Evolutionary conservation across 257 asterid species (phyloP), one percentile per base, ranked within the genome.

Genomic region (Verbena officinalis): DNA sequence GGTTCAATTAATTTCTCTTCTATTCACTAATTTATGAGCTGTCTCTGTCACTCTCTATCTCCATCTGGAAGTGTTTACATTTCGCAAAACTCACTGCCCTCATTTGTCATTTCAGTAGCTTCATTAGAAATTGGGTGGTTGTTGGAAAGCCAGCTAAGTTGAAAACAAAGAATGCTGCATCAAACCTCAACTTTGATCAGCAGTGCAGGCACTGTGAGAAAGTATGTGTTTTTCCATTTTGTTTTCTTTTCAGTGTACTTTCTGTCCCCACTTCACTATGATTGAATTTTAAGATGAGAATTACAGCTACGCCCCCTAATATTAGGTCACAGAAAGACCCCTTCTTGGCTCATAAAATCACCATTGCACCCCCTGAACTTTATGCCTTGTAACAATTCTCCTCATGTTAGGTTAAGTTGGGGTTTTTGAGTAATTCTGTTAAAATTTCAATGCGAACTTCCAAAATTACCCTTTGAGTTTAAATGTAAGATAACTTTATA

Each of bases 191-290:
- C 75, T 78, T 90, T 45, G 98, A 94, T 65, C 95, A 81, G 75
- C 99, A 88, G 78, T 90, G 98, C 87, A 81, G 75, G 73, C 99
- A 90, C 77, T 94, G 98, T 14, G 99, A 94, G 80, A 94, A 94
- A 96, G 99, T 94, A 56, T 45, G 11, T 17, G 0, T 10, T 55
- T 16, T 30, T 20, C 16, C 31, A 31, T 13, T 12, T 45, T 60
- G 24, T 4, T 11, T 67, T 42, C 46, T 27, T 27, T 27, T 2
- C 33, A 27, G 33, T 5, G 33, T 27, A 27, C 33, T 2, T n/a
- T n/a, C n/a, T n/a, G n/a, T n/a, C n/a, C n/a, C n/a, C n/a, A n/a
- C n/a, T n/a, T n/a, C n/a, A n/a, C n/a, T n/a, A n/a, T n/a, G n/a
- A n/a, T n/a, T n/a, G n/a, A n/a, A n/a, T n/a, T n/a, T n/a, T n/a